Base-by-base conservation (phyloP, 129 eudicot genomes). In the Heracleum sosnowskyi region DNA sequence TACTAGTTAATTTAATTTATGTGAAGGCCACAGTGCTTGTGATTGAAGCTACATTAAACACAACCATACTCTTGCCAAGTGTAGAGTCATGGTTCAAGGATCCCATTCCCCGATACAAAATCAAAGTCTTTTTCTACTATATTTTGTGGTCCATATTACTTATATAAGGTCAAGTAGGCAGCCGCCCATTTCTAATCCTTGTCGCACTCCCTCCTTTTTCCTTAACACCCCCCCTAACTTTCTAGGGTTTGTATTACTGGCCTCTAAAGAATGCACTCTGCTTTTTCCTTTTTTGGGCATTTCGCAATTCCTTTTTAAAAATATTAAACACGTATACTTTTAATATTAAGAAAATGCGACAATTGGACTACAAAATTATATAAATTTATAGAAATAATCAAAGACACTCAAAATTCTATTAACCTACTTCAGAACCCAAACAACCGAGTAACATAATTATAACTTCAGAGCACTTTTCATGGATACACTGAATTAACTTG, bases 61-160 rank as follows among this genome's bases (percentile, higher is more conserved):
- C 68, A 60, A 4, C 68, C 64, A n/a, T 60, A 4, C 68, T 60
- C 68, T 60, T 60, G 68, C 68, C 68, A n/a, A 60, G 68, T 60
- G 68, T 26, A 60, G 68, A 60, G 68, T 60, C 68, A n/a, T 60
- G 68, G 33, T 60, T 60, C 11, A 0, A 10, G 33, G 68, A 34
- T 11, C 31, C 68, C 68, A n/a, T 22, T 5, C 5, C 17, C 33
- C 28, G 3, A 60, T 9, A 1, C 47, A 26, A 22, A 57, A n/a
- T 60, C 33, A 60, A 26, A 17, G 68, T n/a, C 34, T n/a, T 26
- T 60, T 60, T n/a, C 68, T 57, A 9, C 34, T 26, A 60, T 60
- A 60, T 60, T 60, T 60, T 60, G 33, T n/a, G 68, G 68, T 60
- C 68, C 68, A 9, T 4, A n/a, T 9, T 60, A n/a, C n/a, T n/a